Conservation (phyloP, 306 rosid species). For the cucumber (Cucumis sativus) region DNA sequence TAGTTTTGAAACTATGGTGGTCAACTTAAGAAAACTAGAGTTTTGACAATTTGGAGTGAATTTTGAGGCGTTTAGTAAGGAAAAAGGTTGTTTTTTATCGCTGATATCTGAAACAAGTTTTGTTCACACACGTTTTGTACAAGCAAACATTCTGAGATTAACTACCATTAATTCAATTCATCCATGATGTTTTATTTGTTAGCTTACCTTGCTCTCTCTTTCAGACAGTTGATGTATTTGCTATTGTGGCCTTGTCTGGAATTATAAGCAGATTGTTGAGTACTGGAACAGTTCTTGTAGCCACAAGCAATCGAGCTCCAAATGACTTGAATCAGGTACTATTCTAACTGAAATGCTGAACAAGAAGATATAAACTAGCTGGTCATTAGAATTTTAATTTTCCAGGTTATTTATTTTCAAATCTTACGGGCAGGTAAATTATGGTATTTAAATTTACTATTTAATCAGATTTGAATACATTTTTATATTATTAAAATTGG, state of each 20-base stretch:
- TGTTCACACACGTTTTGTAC: neutral
- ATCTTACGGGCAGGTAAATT: neutral
- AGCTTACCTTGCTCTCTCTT: constrained; percentile 20
- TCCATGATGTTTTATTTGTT: neutral
- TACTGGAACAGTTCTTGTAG: constrained; percentile 84
- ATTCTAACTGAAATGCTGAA: neutral
- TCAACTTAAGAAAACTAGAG: neutral
- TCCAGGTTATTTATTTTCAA: neutral
- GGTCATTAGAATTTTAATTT: neutral
- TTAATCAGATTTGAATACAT: neutral
- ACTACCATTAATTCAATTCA: neutral
- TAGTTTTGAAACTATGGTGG: neutral
- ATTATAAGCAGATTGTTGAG: constrained; percentile 83
- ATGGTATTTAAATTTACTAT: neutral
- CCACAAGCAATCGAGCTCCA: constrained; percentile 96
- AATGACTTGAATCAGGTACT: constrained; percentile 72
- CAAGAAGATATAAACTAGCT: neutral
- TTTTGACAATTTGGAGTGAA: neutral
- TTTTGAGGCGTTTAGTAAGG: neutral
- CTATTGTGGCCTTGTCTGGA: constrained; percentile 98
- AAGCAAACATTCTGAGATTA: neutral
- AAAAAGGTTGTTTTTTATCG: neutral
- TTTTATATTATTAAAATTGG: neutral
- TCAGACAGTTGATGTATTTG: constrained; percentile 99
- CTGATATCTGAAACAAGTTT: neutral